Percentiles rank a stretch among this genome's conserved stretches.
Evolutionary conservation across 2,329 filamentous ascomycete genomes (phyloP).

Genomic region (Cordyceps javanica): DNA sequence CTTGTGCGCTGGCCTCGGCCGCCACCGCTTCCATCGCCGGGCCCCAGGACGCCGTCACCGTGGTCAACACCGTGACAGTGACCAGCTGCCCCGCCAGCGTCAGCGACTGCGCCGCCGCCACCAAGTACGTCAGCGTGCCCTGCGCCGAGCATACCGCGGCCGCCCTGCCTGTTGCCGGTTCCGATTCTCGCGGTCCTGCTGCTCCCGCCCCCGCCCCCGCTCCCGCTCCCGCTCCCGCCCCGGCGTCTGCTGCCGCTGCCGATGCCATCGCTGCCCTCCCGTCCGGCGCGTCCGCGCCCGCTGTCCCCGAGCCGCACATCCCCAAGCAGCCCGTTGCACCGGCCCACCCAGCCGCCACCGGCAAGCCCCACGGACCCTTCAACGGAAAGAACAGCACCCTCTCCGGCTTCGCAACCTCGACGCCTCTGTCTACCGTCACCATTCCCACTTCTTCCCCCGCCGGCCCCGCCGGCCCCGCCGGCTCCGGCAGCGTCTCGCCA

Average conservation of each 20-base stretch:
- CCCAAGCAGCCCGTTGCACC: neutral
- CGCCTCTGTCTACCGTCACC: neutral
- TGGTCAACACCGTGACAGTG: slow-evolving; percentile 5
- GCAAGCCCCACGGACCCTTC: neutral
- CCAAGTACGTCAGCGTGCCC: slow-evolving; percentile 6
- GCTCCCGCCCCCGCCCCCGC: neutral
- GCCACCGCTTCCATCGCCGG: slow-evolving; percentile 2
- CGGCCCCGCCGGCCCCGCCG: neutral
- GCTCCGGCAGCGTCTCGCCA: neutral
- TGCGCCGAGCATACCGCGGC: slow-evolving; percentile 2
- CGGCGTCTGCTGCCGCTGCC: neutral
- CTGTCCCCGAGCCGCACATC: neutral
- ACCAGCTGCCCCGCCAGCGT: slow-evolving; percentile 10
- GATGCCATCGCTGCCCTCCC: too few relatives aligned
- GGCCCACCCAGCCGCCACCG: neutral
- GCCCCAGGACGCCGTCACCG: slow-evolving; percentile 2
- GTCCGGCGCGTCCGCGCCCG: neutral
- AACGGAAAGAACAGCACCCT: slow-evolving; percentile 4
- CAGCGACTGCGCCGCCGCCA: neutral
- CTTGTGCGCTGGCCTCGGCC: neutral
- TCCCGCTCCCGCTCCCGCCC: neutral
- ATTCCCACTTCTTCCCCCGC: neutral
- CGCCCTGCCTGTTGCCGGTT: too few relatives aligned
- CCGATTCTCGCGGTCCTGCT: neutral
- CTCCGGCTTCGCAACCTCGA: neutral